A percentile compares a stretch with the other conserved stretches of the same genome.
phyloP scores from a whole-genome alignment of 345 rosid species.

The Kernera saxatilis region DNA sequence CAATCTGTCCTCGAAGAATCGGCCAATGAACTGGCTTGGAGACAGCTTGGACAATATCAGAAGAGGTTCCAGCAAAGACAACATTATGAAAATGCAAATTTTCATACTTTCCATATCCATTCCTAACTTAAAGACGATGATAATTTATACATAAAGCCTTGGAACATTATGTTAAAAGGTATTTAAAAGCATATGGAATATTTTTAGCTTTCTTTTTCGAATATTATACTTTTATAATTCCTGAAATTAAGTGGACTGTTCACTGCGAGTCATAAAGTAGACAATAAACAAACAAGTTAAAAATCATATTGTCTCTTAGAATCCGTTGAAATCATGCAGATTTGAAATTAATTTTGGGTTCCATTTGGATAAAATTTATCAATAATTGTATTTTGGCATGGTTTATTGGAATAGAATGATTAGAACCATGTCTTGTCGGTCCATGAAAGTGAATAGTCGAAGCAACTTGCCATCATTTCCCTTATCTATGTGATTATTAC shows the following conservation, averaged over 20 bases:
- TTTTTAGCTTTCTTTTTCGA: background rate
- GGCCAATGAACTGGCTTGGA: too few species aligned
- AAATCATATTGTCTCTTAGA: slow-evolving; percentile 16
- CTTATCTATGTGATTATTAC: slow-evolving; percentile 19
- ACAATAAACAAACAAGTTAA: slow-evolving; percentile 2
- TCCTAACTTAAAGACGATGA: background rate
- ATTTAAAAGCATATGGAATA: background rate
- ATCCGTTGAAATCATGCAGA: background rate
- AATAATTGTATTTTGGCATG: slow-evolving; percentile 15
- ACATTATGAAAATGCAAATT: too few species aligned
- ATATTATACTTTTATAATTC: background rate
- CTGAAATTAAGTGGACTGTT: background rate
- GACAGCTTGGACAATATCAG: too few species aligned
- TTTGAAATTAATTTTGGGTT: background rate
- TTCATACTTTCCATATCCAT: too few species aligned
- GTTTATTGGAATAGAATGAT: slow-evolving; percentile 24
- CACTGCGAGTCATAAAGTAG: background rate
- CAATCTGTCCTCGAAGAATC: too few species aligned
- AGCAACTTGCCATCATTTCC: slow-evolving; percentile 31
- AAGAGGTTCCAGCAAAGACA: too few species aligned
- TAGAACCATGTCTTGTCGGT: slow-evolving; percentile 25
- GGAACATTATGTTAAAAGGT: background rate
- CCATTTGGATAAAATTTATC: background rate
- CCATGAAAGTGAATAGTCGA: slow-evolving; percentile 19
- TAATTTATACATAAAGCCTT: background rate